Percentiles rank a stretch among this genome's conserved stretches.
phyloP scores from a whole-genome alignment of 257 asterid genomes.

The Lycium barbarum region DNA sequence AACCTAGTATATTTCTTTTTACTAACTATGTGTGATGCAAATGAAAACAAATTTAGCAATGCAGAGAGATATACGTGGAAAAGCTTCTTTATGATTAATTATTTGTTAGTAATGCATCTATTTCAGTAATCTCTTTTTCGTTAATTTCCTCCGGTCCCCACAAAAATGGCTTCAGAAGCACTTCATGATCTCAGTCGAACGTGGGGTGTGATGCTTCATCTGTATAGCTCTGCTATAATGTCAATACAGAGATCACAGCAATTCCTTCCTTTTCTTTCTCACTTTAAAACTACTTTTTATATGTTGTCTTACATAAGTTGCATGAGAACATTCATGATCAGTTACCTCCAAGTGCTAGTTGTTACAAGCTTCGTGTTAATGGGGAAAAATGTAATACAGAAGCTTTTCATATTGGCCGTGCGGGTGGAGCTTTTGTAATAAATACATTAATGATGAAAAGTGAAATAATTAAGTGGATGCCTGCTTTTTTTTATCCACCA shows the following conservation, averaged over 20 bases:
- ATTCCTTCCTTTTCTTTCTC: neutral
- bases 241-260: neutral
- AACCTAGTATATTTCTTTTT: too few relatives aligned
- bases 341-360: slow-evolving; percentile 24
- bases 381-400: neutral
- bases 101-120: neutral
- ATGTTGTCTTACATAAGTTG: neutral
- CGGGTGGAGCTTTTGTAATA: slow-evolving; percentile 32
- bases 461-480: slow-evolving; percentile 26
- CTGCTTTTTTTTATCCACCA: slow-evolving; percentile 10
- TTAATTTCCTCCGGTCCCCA: neutral
- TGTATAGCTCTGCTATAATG: neutral
- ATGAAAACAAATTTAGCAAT: too few relatives aligned
- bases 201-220: slow-evolving; percentile 29
- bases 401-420: slow-evolving; percentile 26
- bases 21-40: too few relatives aligned
- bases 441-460: slow-evolving; percentile 31
- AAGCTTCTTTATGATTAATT: slow-evolving; percentile 6
- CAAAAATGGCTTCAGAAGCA: slow-evolving; percentile 20
- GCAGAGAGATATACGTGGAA: neutral
- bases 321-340: slow-evolving; percentile 30
- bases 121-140: neutral
- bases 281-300: neutral
- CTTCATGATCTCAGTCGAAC: slow-evolving; percentile 29
- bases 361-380: neutral